Base-by-base conservation (phyloP, 2,329 filamentous ascomycete species). In the Sporothrix luriei region DNA sequence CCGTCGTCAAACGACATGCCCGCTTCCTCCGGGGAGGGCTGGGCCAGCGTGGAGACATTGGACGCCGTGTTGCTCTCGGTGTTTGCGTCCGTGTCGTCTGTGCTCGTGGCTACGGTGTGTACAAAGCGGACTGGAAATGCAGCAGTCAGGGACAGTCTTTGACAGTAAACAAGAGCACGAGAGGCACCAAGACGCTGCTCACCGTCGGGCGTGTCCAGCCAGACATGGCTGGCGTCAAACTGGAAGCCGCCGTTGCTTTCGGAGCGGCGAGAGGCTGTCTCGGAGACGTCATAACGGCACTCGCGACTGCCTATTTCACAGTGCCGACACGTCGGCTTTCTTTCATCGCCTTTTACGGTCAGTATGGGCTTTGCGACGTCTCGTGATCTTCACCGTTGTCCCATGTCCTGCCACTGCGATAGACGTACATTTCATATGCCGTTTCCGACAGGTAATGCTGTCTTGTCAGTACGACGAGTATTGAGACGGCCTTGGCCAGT, bases 341-440 rank as follows among this genome's bases (percentile, higher is more conserved):
- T 26, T 13, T 55, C 52, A 9, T 55, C 52, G 24, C 52, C 52
- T 55, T 55, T n/a, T n/a, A n/a, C n/a, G n/a, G n/a, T n/a, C n/a
- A n/a, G n/a, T n/a, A n/a, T n/a, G n/a, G n/a, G n/a, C n/a, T n/a
- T n/a, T n/a, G n/a, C n/a, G n/a, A n/a, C n/a, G n/a, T n/a, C n/a
- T n/a, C 29, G 29, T 33, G 5, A 3, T 33, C 13, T 55, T 29
- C 52, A n/a, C n/a, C n/a, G n/a, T n/a, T 55, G 1, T 19, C 52
- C 5, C 11, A n/a, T 29, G n/a, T 40, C 29, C 29, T 33, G 5
- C 29, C 29, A 33, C 29, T 26, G 40, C 48, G 11, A 29, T 21
- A 49, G 49, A 64, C 59, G 38, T 48, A 64, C 59, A 64, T 49
- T 64, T 64, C 59, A 64, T 64, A 48, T 64, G 59, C 14, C 59